Base-by-base conservation (phyloP, 345 rosid species). In the Iberis pinnata region DNA sequence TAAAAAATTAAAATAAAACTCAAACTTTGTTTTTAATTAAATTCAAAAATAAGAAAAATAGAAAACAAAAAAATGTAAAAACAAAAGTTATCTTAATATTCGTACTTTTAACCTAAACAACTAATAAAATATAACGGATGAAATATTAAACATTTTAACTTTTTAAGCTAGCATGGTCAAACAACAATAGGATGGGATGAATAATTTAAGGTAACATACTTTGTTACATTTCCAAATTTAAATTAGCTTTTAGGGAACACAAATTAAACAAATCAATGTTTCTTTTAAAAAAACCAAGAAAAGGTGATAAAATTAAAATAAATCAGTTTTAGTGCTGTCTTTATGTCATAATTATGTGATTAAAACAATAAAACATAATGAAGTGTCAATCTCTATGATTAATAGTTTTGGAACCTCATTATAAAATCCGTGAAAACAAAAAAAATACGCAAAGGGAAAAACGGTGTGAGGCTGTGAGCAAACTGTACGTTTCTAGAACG, bases 331-430 rank as follows among this genome's bases (percentile, higher is more conserved):
- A 48, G 26, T 19, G 59, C 48, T 52, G 65, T 37, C 49, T 19
- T 51, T 44, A 26, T 27, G 54, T 41, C 45, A 64, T 18, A 51
- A 43, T 5, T 45, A 12, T 24, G 52, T 44, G 65, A 66, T 66
- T 58, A 49, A 40, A 29, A 22, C 25, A 22, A 22, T 22, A 41
- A 37, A 40, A 19, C 35, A 43, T 3, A 43, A 52, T 51, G 70
- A 26, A 51, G 54, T 37, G 47, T 38, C 48, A 51, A 27, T 12
- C 60, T 58, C 37, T 58, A 44, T 66, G 44, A 60, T 60, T 67
- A 31, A 24, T 24, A 60, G 39, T 59, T 39, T 52, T n/a, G 35
- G 71, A 67, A 67, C 53, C 56, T 53, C 24, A 45, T 31, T 45
- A 12, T 7, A 35, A 18, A 27, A 7, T 14, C 37, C 38, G 37